Conservation (phyloP, 768 basidiomycete genomes). For the Boletus rubroflammeus region DNA sequence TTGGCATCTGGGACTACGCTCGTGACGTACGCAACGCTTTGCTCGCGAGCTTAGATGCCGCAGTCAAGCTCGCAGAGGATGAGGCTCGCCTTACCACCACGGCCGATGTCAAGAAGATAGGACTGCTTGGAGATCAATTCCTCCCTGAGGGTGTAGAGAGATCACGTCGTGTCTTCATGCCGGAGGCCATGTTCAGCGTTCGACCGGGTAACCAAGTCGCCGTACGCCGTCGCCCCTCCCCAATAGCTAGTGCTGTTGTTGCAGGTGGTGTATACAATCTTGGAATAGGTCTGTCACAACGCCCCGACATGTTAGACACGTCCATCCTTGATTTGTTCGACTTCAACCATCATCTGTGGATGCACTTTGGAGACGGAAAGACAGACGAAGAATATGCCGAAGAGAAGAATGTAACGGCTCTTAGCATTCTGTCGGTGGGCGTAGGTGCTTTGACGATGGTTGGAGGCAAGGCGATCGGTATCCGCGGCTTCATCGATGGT, state of each 20-base stretch:
- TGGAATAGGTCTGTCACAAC: slow-evolving; percentile 76
- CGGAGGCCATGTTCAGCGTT: slow-evolving; percentile 94
- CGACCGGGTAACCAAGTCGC: slow-evolving; percentile 40
- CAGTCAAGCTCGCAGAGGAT: slow-evolving; percentile 76
- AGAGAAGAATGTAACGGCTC: slow-evolving; percentile 51
- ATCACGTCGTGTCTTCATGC: slow-evolving; percentile 81
- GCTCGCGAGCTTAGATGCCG: slow-evolving; percentile 77
- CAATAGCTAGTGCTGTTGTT: slow-evolving; percentile 50
- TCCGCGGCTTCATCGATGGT: slow-evolving; percentile 74
- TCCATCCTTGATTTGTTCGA: slow-evolving; percentile 85
- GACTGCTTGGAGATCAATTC: slow-evolving; percentile 67
- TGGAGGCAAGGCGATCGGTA: slow-evolving; percentile 76
- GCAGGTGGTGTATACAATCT: slow-evolving; percentile 79
- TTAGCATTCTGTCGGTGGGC: slow-evolving; percentile 71
- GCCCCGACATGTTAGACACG: slow-evolving; percentile 74
- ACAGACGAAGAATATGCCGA: slow-evolving; percentile 30
- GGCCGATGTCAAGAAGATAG: slow-evolving; percentile 62
- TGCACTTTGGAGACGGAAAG: slow-evolving; percentile 59
- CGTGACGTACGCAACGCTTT: slow-evolving; percentile 72
- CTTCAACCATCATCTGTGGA: slow-evolving; percentile 71
- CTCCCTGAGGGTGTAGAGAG: slow-evolving; percentile 81
- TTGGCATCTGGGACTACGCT: slow-evolving; percentile 84
- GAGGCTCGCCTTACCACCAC: slow-evolving; percentile 71
- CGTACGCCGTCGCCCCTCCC: slow-evolving; percentile 34
- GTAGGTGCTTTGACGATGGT: slow-evolving; percentile 88